Evolutionary conservation across 139 green algal species (phyloP), one percentile per base, ranked within the genome.

Genomic region (Prasinococcaceae sp.): DNA sequence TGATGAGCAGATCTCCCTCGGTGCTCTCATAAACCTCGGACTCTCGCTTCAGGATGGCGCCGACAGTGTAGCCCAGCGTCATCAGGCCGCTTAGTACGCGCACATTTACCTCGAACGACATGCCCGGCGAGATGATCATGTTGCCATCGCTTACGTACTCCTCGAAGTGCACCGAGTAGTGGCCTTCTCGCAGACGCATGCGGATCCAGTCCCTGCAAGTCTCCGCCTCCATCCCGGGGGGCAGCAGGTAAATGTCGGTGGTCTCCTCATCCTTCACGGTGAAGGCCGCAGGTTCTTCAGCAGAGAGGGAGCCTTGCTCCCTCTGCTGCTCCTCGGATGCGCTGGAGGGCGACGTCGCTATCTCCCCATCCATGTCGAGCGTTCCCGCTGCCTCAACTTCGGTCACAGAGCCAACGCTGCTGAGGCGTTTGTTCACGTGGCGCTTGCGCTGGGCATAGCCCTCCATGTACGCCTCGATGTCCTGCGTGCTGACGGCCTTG

Each of bases 221-320:
- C 40, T 48, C 40, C 19, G 9, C 9, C 9, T 48, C 20, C 40
- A 14, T 8, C 9, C 14, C 14, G 40, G 19, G 19, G 9, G 20
- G 20, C 19, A 48, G 19, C 9, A 48, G 14, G 40, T 48, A 48
- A 12, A 48, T 48, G 40, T 48, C 40, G 9, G 40, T 48, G 40
- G 32, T 38, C 32, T 48, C 19, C 19, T 48, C 20, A 12, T 48
- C 40, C 40, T 48, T 48, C n/a, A n/a, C n/a, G n/a, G n/a, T n/a
- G n/a, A n/a, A n/a, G n/a, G 12, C 35, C 14, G 12, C 12, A 19
- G 35, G 35, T 14, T 14, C 14, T 14, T 12, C 12, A 41, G 12
- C 14, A 19, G 12, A 41, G 35, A 12, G 12, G 12, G 12, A 41
- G 35, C 35, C 14, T 41, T 14, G 12, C 35, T 14, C 14, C 35